These are phyloP conservation scores for Fonsecaea monophora DNA, from an alignment of 2,329 filamentous ascomycete species.

Conservation along the genomic window DNA sequence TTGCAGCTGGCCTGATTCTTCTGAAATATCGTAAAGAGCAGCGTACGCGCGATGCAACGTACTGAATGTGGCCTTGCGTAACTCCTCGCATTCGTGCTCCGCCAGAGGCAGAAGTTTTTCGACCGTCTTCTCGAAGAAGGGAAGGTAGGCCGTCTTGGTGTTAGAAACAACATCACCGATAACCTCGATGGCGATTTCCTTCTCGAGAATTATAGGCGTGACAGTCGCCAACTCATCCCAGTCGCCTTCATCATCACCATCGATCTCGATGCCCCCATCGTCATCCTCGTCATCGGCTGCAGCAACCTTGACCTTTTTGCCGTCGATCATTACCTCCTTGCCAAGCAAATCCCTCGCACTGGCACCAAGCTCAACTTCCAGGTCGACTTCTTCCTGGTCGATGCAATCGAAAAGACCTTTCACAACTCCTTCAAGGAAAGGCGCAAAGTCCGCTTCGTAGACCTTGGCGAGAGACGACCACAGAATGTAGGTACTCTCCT, in stretches of 20 bases:
- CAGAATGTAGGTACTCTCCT: conserved; percentile 95
- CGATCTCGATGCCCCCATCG: conserved; percentile 61
- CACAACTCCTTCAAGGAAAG: conserved; percentile 55
- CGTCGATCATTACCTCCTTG: conserved; percentile 76
- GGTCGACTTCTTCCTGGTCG: conserved; percentile 83
- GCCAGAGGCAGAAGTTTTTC: conserved; percentile 79
- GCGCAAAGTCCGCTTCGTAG: conserved; percentile 71
- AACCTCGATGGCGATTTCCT: conserved; percentile 95
- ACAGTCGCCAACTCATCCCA: conserved; percentile 85
- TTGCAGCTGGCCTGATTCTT: conserved; percentile 74
- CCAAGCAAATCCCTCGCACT: conserved; percentile 76
- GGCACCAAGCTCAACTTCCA: conserved; percentile 77
- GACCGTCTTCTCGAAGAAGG: conserved; percentile 88
- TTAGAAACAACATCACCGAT: conserved; percentile 90
- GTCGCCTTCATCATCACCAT: conserved; percentile 76
- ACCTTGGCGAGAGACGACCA: conserved; percentile 96
- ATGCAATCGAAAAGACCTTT: conserved; percentile 77
- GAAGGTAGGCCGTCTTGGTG: conserved; percentile 78
- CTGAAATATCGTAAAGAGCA: conserved; percentile 85
- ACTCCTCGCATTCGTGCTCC: conserved; percentile 90
- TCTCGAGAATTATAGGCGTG: conserved; percentile 89
- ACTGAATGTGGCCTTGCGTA: conserved; percentile 87
- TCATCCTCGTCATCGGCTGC: conserved; percentile 66
- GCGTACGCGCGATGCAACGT: conserved; percentile 94
- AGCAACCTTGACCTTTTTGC: conserved; percentile 85